Evolutionary conservation across 176 grass and related monocot genomes (phyloP).

Genomic region (Paspalum vaginatum): DNA sequence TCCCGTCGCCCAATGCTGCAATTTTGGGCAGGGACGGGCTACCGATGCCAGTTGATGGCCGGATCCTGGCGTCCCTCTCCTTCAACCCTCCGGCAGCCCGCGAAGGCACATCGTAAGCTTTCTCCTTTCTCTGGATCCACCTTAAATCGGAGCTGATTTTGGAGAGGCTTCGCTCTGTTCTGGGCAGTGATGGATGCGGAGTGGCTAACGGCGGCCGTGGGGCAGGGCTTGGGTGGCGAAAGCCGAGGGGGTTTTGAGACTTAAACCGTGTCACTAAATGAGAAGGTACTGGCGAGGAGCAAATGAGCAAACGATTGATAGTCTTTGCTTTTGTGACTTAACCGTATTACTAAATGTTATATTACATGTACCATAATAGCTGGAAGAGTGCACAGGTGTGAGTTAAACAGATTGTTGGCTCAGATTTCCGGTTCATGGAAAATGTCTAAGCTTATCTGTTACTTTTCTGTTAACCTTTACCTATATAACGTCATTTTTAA

Average conservation of each 20-base stretch:
- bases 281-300: no score
- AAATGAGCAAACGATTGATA: no score
- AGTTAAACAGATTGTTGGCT: no score
- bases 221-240: constrained; percentile 72
- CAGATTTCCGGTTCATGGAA: no score
- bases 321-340: no score
- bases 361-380: no score
- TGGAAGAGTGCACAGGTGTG: no score
- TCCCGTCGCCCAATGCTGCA: constrained; percentile 33
- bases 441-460: no score
- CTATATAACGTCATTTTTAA: no score
- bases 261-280: no score
- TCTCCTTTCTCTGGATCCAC: constrained; percentile 10
- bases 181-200: constrained; percentile 69
- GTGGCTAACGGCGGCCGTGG: constrained; percentile 66
- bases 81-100: constrained; percentile 68
- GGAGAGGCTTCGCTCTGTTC: constrained; percentile 19
- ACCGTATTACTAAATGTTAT: no score
- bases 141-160: constrained; percentile 43
- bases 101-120: constrained; percentile 68
- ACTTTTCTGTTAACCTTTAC: no score
- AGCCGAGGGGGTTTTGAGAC: constrained; percentile 87
- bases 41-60: constrained; percentile 75
- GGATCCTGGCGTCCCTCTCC: constrained; percentile 72
- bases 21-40: constrained; percentile 71